phyloP scores from a whole-genome alignment of 1,284 basidiomycete genomes.

The Ustilago loliicola region DNA sequence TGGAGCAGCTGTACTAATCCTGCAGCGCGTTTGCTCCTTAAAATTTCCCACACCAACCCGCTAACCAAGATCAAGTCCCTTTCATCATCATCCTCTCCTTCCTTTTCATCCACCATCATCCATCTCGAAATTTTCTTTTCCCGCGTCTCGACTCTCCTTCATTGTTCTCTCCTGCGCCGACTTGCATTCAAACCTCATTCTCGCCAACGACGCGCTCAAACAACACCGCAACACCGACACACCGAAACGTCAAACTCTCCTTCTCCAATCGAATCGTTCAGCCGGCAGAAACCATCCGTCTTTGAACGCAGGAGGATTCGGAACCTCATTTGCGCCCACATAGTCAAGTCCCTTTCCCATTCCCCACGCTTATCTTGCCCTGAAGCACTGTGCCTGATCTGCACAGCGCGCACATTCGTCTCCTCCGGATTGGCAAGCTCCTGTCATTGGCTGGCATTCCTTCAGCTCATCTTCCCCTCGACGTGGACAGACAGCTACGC shows the following conservation, averaged over 20 bases:
- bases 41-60: not conserved
- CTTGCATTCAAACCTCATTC: not conserved
- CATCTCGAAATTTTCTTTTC: not conserved
- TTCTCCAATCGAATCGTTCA: not conserved
- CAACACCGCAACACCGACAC: no score
- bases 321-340: no score
- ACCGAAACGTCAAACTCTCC: not conserved
- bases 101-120: slow-evolving; percentile 21
- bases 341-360: not conserved
- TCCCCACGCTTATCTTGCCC: not conserved
- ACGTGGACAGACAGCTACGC: no score
- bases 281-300: not conserved
- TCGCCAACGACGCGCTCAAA: not conserved
- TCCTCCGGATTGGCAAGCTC: not conserved
- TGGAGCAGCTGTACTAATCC: slow-evolving; percentile 3
- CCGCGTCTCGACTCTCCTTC: not conserved
- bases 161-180: not conserved
- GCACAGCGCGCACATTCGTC: not conserved
- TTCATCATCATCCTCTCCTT: slow-evolving; percentile 3
- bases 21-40: not conserved
- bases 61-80: not conserved
- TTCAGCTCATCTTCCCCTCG: not conserved
- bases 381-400: not conserved
- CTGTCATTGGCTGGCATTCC: not conserved
- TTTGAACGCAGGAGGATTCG: not conserved